phyloP scores from a whole-genome alignment of 1,139 yeast species.

The Taphrina confusa region DNA sequence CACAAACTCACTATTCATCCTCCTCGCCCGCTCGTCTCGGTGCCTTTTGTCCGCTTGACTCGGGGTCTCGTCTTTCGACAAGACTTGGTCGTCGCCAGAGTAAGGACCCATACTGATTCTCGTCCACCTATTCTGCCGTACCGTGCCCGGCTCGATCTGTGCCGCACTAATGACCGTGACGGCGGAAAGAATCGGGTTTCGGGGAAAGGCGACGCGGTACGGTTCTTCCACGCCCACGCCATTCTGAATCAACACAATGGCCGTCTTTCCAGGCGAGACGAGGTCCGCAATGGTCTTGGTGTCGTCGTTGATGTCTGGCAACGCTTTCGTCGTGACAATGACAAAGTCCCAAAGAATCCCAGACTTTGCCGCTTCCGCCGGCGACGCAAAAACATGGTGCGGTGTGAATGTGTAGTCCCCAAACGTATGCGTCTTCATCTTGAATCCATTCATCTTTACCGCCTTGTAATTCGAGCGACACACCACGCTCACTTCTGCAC shows the following conservation, averaged over 20 bases:
- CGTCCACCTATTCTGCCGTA: conserved; percentile 33
- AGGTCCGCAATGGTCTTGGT: conserved; percentile 63
- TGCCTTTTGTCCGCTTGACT: not conserved
- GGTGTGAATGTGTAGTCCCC: conserved; percentile 30
- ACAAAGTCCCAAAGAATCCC: conserved; percentile 48
- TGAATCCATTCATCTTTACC: conserved; percentile 57
- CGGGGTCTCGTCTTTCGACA: not conserved
- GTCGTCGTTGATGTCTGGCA: conserved; percentile 63
- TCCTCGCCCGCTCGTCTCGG: conserved; percentile 2
- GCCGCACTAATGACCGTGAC: conserved; percentile 35
- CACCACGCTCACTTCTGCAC: conserved; percentile 47
- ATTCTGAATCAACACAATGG: conserved; percentile 67
- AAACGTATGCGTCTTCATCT: conserved; percentile 54
- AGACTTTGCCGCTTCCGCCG: conserved; percentile 49
- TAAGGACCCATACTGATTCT: conserved; percentile 33
- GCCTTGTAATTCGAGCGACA: conserved; percentile 63
- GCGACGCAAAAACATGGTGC: conserved; percentile 43
- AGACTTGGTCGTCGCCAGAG: conserved; percentile 22
- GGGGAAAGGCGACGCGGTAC: conserved; percentile 59
- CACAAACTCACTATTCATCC: conserved; percentile 27
- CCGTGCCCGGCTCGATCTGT: conserved; percentile 22
- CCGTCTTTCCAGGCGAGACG: conserved; percentile 51
- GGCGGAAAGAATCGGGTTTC: conserved; percentile 49
- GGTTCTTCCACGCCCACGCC: conserved; percentile 72
- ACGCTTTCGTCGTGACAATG: conserved; percentile 66